These are phyloP conservation scores for Thraustochytrium striatum DNA, from an alignment of 352 stramenopile genomes.

Conservation along the genomic window DNA sequence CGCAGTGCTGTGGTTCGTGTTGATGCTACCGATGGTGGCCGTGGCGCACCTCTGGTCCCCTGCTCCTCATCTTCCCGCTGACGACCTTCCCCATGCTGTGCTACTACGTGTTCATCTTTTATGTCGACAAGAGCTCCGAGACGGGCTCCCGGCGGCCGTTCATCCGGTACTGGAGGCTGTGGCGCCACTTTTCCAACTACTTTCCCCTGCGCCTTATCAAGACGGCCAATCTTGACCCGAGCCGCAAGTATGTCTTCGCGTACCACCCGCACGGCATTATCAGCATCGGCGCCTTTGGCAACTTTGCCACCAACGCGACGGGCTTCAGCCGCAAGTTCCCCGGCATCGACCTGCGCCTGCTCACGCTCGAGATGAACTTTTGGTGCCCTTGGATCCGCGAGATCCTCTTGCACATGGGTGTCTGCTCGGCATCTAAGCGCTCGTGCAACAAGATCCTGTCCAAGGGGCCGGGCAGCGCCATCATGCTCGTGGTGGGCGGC, in stretches of 20 bases:
- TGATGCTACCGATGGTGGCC: constrained; percentile 14
- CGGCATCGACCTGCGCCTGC: constrained; percentile 51
- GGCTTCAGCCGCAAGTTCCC: constrained; percentile 55
- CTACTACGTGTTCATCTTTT: constrained; percentile 34
- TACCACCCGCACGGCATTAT: constrained; percentile 62
- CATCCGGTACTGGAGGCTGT: constrained; percentile 45
- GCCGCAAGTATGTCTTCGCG: constrained; percentile 53
- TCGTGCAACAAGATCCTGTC: constrained; percentile 49
- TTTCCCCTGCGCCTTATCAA: constrained; percentile 53
- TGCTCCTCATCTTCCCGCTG: constrained; percentile 41
- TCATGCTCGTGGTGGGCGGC: constrained; percentile 56
- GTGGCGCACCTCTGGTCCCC: constrained; percentile 13
- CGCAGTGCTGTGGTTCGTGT: constrained; percentile 19
- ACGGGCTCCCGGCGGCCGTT: constrained; percentile 27
- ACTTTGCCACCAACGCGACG: constrained; percentile 54
- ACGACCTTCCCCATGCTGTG: constrained; percentile 33
- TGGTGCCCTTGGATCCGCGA: constrained; percentile 53
- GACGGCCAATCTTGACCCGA: constrained; percentile 51
- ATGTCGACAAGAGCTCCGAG: constrained; percentile 36
- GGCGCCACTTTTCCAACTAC: constrained; percentile 50
- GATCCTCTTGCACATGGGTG: constrained; percentile 53
- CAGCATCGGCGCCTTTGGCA: constrained; percentile 52
- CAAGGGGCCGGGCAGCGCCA: constrained; percentile 42
- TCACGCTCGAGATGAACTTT: constrained; percentile 56
- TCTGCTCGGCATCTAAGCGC: constrained; percentile 39